Evolutionary conservation across 2,329 filamentous ascomycete species (phyloP), one percentile per base, ranked within the genome.

Genomic region (Podosphaera aphanis): DNA sequence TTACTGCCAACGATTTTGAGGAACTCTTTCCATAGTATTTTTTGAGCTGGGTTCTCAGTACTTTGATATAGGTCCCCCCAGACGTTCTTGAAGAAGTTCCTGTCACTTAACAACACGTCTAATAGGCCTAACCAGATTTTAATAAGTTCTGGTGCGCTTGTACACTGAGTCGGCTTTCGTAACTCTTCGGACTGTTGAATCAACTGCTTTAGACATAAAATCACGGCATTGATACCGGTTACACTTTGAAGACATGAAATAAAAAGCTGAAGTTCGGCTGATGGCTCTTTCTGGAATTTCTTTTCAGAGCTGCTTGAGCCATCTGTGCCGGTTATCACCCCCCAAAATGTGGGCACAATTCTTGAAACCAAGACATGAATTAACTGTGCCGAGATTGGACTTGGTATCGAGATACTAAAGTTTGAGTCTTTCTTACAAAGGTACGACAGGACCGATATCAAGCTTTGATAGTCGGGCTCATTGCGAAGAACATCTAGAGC

Each of bases 281-380:
- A 47, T 27, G 29, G 40, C 10, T 25, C 16, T 21, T n/a, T 35
- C 16, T 10, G 38, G 15, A n/a, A 33, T 18, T n/a, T 23, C 3
- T 11, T 29, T 21, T 40, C n/a, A 3, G n/a, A 15, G 3, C 29
- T 36, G 3, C 2, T 19, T 4, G 27, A 18, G 15, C 20, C 43
- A 5, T 33, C n/a, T 21, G 11, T 25, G 5, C 37, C 37, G 3
- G 44, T 31, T 13, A 88, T 57, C 7, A 74, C 55, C 2, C 66
- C 58, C 88, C 90, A 95, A 61, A 88, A 93, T 57, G 86, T 82
- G 1, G 83, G 81, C 6, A 84, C 65, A 21, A 81, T 85, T 27
- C 77, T 73, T 15, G 71, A 77, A 48, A 92, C 74, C 31, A 98
- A 63, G 2, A 73, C 64, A 56, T 85, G 77, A 45, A 88, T 66